Percentiles rank a stretch among this genome's conserved stretches.
These are phyloP conservation scores for Cyclocybe cylindracea DNA, from an alignment of 768 basidiomycete species.

Conservation along the genomic window DNA sequence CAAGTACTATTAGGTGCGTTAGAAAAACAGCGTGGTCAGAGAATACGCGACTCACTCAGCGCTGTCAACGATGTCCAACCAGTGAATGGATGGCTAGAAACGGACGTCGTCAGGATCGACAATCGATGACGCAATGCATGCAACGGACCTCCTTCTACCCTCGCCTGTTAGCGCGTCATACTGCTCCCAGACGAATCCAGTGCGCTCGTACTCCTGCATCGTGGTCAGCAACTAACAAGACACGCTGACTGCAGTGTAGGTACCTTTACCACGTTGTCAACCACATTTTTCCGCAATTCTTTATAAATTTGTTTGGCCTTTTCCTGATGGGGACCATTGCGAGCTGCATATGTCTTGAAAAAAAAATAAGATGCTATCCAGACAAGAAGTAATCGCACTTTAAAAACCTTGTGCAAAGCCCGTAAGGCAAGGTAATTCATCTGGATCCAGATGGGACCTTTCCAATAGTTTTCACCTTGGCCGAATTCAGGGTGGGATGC, in stretches of 20 bases:
- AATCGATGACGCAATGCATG: slow-evolving; percentile 3
- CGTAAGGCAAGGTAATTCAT: slow-evolving; percentile 93
- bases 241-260: not conserved
- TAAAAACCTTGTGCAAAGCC: slow-evolving; percentile 71
- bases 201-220: slow-evolving; percentile 82
- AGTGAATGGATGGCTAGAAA: slow-evolving; percentile 87
- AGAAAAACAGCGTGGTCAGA: not conserved
- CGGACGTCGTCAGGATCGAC: slow-evolving; percentile 2
- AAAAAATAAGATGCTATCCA: not conserved
- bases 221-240: not conserved
- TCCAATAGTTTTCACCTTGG: slow-evolving; percentile 95
- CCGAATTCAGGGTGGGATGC: slow-evolving; percentile 90
- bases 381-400: not conserved
- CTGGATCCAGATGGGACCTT: slow-evolving; percentile 95
- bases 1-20: slow-evolving; percentile 24
- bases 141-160: slow-evolving; percentile 77
- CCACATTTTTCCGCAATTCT: slow-evolving; percentile 78
- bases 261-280: slow-evolving; percentile 77
- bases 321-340: slow-evolving; percentile 79
- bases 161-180: slow-evolving; percentile 85
- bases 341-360: slow-evolving; percentile 69
- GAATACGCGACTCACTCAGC: slow-evolving; percentile 62
- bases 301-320: slow-evolving; percentile 78
- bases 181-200: slow-evolving; percentile 98
- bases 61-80: slow-evolving; percentile 94